Conservation (phyloP, 1,284 basidiomycete species). For the Cryptococcus hybrid region DNA sequence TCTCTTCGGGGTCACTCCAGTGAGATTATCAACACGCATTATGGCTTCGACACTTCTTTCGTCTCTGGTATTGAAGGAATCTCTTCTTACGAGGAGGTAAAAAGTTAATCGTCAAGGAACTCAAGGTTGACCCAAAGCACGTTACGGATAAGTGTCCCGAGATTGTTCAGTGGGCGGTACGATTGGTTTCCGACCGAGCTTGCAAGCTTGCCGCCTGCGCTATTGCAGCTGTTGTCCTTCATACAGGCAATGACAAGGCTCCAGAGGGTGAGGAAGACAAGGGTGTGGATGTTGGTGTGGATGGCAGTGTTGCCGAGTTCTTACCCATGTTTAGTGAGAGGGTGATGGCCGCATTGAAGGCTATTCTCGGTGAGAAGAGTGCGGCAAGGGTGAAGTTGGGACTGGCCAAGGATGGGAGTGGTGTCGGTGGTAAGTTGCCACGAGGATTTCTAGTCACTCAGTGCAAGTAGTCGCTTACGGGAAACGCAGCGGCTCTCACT, state of each 20-base stretch:
- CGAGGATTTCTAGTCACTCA: not conserved
- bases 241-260: constrained; percentile 64
- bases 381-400: constrained; percentile 81
- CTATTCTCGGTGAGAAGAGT: constrained; percentile 72
- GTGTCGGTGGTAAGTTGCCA: constrained; percentile 76
- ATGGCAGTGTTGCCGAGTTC: constrained; percentile 89
- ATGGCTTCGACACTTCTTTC: constrained; percentile 89
- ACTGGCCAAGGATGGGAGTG: constrained; percentile 94
- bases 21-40: constrained; percentile 74
- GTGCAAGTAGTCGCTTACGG: no score
- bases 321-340: constrained; percentile 80
- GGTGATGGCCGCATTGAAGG: constrained; percentile 69
- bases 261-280: constrained; percentile 54
- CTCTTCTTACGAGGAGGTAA: constrained; percentile 45
- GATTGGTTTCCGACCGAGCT: constrained; percentile 76
- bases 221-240: constrained; percentile 80
- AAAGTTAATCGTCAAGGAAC: constrained; percentile 61
- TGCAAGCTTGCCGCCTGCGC: constrained; percentile 81
- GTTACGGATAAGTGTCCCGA: constrained; percentile 57
- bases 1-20: constrained; percentile 83
- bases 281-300: constrained; percentile 73
- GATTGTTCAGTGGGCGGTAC: constrained; percentile 76
- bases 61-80: constrained; percentile 78
- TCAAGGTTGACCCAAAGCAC: constrained; percentile 58
- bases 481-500: constrained; percentile 44